Conservation (phyloP, 2,329 filamentous ascomycete genomes). For the Xylariaceae sp. region DNA sequence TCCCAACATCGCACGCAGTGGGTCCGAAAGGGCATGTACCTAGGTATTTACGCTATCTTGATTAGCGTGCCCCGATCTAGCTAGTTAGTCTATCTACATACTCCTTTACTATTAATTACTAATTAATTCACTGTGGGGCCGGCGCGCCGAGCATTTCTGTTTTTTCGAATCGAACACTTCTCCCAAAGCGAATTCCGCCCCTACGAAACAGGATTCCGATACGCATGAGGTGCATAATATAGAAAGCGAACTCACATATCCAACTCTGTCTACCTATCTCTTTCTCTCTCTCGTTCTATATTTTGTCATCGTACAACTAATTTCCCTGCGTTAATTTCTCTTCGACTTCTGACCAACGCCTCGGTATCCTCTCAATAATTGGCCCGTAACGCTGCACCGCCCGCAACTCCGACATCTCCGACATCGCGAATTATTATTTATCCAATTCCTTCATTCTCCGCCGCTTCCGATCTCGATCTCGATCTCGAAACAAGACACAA, state of each 20-base stretch:
- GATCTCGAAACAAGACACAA: slow-evolving; percentile 2
- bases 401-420: neutral
- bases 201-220: too few species aligned
- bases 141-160: slow-evolving; percentile 6
- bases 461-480: neutral
- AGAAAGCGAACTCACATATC: too few species aligned
- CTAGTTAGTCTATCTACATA: too few species aligned
- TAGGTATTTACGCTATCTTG: too few species aligned
- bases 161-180: neutral
- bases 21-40: too few species aligned
- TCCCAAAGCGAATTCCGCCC: too few species aligned
- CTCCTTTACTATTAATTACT: too few species aligned
- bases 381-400: neutral
- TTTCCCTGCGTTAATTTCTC: neutral
- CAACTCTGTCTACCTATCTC: neutral
- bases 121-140: slow-evolving; percentile 3
- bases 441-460: neutral
- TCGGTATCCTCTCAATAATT: neutral
- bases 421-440: neutral
- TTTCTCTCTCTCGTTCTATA: neutral
- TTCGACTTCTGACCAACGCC: neutral
- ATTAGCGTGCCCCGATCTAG: too few species aligned
- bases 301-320: neutral
- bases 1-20: too few species aligned
- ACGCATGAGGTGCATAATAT: too few species aligned